These are phyloP conservation scores for Mediolabrus comicus DNA, from an alignment of 108 stramenopile genomes.

Conservation along the genomic window DNA sequence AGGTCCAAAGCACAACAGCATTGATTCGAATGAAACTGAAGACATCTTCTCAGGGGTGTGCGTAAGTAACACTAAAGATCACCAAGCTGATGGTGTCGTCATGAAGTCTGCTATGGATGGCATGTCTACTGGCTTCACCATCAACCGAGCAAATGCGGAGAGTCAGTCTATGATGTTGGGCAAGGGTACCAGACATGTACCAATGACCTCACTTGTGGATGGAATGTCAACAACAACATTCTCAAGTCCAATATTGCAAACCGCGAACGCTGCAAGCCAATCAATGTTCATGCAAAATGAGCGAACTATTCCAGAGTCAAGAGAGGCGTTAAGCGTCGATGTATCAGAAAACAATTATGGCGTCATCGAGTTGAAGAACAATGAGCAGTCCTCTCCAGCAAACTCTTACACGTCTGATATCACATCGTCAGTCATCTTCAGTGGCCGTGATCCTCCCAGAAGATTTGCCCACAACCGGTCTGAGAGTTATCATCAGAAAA, in stretches of 20 bases:
- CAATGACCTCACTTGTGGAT: constrained; percentile 39
- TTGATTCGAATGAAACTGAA: constrained; percentile 19
- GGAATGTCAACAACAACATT: constrained; percentile 29
- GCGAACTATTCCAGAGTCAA: background rate
- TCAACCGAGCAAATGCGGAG: background rate
- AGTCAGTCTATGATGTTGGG: background rate
- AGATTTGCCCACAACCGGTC: background rate
- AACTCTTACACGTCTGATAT: constrained; percentile 46
- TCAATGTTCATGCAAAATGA: too few relatives aligned
- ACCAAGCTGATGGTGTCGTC: background rate
- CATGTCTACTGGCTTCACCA: background rate
- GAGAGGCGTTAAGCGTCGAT: background rate
- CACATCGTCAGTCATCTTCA: constrained; percentile 44
- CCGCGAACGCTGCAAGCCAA: background rate
- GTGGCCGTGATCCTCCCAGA: constrained; percentile 30
- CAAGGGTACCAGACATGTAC: background rate
- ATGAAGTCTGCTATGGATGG: background rate
- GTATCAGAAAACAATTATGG: constrained; percentile 28
- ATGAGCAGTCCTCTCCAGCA: constrained; percentile 19
- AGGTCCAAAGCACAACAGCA: background rate
- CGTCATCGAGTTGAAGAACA: constrained; percentile 18
- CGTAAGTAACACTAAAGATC: constrained; percentile 3
- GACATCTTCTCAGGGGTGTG: constrained; percentile 50
- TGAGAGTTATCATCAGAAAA: background rate
- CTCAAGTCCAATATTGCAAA: background rate